Evolutionary conservation across 192 early-diverging fungal genomes (phyloP).

Genomic region (Coemansia biformis): DNA sequence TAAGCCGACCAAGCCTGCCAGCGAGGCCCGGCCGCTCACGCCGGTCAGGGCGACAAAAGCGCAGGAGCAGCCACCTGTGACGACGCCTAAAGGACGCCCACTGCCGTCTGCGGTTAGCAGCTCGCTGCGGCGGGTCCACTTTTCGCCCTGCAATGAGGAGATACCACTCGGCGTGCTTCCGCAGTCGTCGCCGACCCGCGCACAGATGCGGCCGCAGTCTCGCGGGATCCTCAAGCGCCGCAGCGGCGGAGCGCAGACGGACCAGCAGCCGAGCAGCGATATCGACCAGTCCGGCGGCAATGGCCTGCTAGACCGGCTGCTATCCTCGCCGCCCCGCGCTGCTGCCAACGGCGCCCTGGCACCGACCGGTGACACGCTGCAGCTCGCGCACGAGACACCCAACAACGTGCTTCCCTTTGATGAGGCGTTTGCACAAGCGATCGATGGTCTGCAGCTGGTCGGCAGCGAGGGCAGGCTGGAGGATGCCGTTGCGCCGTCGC

Average conservation of each 20-base stretch:
- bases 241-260: background rate
- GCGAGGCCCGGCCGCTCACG: no score
- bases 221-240: conserved; percentile 41
- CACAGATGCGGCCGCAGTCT: conserved; percentile 17
- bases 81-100: background rate
- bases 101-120: background rate
- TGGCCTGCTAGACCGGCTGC: conserved; percentile 5
- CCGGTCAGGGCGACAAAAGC: no score
- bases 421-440: conserved; percentile 4
- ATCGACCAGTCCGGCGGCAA: conserved; percentile 6
- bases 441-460: conserved; percentile 4
- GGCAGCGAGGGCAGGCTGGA: background rate
- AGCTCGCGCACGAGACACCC: no score
- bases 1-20: no score
- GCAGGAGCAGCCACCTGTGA: no score
- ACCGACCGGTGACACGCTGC: no score
- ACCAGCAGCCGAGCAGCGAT: conserved; percentile 11
- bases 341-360: background rate
- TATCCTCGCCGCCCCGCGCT: conserved; percentile 6
- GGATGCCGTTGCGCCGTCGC: background rate
- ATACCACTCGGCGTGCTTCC: conserved; percentile 26
- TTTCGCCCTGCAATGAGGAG: conserved; percentile 43
- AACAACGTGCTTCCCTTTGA: conserved; percentile 2
- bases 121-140: conserved; percentile 36
- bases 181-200: conserved; percentile 42